Percentiles rank a stretch among this genome's conserved stretches.
Evolutionary conservation across 2,329 filamentous ascomycete genomes (phyloP).

Genomic region (Macrophomina phaseolina): DNA sequence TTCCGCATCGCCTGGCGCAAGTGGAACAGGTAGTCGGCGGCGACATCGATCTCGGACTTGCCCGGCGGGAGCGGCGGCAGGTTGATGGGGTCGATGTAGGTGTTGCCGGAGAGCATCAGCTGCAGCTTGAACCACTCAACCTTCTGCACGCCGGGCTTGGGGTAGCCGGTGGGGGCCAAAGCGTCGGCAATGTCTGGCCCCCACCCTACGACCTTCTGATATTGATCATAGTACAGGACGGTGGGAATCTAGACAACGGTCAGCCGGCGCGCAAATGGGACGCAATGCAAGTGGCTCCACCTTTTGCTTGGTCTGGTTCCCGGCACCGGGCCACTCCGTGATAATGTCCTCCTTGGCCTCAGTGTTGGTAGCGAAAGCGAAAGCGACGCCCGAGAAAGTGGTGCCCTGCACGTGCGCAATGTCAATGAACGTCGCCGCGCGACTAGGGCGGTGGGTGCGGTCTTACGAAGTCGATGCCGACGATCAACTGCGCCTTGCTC

Average conservation of each 20-base stretch:
- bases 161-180: conserved; percentile 93
- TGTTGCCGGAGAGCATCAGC: conserved; percentile 98
- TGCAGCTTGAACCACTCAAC: conserved; percentile 99
- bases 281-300: conserved; percentile 53
- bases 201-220: conserved; percentile 99
- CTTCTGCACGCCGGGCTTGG: conserved; percentile 97
- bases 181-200: conserved; percentile 97
- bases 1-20: conserved; percentile 95
- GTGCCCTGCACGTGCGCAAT: conserved; percentile 69
- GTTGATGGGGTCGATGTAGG: conserved; percentile 99
- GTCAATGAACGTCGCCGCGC: conserved; percentile 29
- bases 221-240: conserved; percentile 99
- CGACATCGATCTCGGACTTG: conserved; percentile 98
- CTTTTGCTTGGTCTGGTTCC: conserved; percentile 99
- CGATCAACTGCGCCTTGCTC: conserved; percentile 96
- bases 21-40: conserved; percentile 99
- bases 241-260: conserved; percentile 79
- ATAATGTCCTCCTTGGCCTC: conserved; percentile 99
- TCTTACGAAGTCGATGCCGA: conserved; percentile 96
- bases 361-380: conserved; percentile 91
- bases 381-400: conserved; percentile 96
- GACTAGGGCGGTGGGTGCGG: neutral
- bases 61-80: conserved; percentile 94
- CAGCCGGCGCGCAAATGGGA: neutral
- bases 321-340: conserved; percentile 97